These are phyloP conservation scores for Malbranchea zuffiana DNA, from an alignment of 2,329 filamentous ascomycete species.

Conservation along the genomic window DNA sequence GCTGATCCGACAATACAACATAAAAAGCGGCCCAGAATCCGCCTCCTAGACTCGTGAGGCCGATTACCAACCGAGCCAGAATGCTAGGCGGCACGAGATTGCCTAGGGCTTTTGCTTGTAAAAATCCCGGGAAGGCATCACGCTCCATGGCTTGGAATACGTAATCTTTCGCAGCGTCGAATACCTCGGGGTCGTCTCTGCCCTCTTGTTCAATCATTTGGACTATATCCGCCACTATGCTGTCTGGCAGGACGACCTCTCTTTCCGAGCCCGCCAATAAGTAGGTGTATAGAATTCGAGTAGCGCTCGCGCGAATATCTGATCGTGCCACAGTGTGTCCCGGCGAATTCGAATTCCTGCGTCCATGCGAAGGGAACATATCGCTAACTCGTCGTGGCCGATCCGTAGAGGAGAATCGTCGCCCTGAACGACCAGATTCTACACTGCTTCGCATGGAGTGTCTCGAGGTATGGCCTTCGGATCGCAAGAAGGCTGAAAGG, in stretches of 20 bases:
- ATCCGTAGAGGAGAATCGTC: slow-evolving; percentile 34
- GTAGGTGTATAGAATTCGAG: slow-evolving; percentile 98
- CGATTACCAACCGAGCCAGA: slow-evolving; percentile 72
- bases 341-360: slow-evolving; percentile 49
- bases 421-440: slow-evolving; percentile 36
- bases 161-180: slow-evolving; percentile 95
- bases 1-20: slow-evolving; percentile 78
- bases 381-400: slow-evolving; percentile 46
- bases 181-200: slow-evolving; percentile 91
- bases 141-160: slow-evolving; percentile 99
- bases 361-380: slow-evolving; percentile 50
- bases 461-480: slow-evolving; percentile 37
- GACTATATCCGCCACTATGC: slow-evolving; percentile 77
- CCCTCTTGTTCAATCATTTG: slow-evolving; percentile 80
- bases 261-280: slow-evolving; percentile 88
- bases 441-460: slow-evolving; percentile 46
- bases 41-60: slow-evolving; percentile 75
- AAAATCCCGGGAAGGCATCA: slow-evolving; percentile 95
- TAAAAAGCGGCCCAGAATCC: slow-evolving; percentile 91
- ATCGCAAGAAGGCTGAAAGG: slow-evolving; percentile 77
- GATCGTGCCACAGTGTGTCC: slow-evolving; percentile 73
- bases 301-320: slow-evolving; percentile 84
- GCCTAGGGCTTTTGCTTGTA: slow-evolving; percentile 87
- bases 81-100: slow-evolving; percentile 89
- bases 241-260: slow-evolving; percentile 84